Evolutionary conservation across 306 rosid genomes (phyloP), one percentile per base, ranked within the genome.

Genomic region (Leucaena leucocephala): DNA sequence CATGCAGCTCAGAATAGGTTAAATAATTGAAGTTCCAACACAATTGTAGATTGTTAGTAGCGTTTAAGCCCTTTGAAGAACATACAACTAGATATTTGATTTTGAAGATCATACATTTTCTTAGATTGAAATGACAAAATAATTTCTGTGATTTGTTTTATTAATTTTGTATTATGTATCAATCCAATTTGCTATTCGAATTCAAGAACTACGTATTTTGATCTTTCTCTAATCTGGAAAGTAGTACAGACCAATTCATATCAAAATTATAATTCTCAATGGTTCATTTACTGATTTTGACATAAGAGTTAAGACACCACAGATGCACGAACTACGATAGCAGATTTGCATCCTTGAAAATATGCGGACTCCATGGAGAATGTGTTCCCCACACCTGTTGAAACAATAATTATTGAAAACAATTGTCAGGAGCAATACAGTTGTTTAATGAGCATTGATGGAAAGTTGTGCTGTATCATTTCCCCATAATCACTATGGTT

Each of bases 1-100:
- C 84, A 58, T 86, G 88, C 88, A 90, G 91, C 86, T 78, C 86
- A 90, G 85, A 84, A 87, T 85, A 89, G 90, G 76, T 81, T 84
- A 80, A 88, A 90, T 93, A 93, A 93, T 85, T 82, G 68, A 86
- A 87, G 82, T 82, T 66, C 81, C 88, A 87, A 86, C 83, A 82
- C 84, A 79, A 81, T 68, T 83, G 85, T 85, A 92, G 91, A 80
- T 83, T 76, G 76, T 83, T 71, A 39, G 55, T 63, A 78, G 80
- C 81, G 85, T 68, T 77, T 72, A 80, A 79, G 80, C 85, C 75
- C 58, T 82, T 82, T 78, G 9, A 79, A 76, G 84, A 76, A 89
- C 78, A 90, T 90, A 85, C 80, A 72, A 77, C 45, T 87, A 83
- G 87, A 82, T 81, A 77, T 78, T 75, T 81, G 87, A 79, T 71